phyloP scores from a whole-genome alignment of 306 rosid species.

The Morella rubra region DNA sequence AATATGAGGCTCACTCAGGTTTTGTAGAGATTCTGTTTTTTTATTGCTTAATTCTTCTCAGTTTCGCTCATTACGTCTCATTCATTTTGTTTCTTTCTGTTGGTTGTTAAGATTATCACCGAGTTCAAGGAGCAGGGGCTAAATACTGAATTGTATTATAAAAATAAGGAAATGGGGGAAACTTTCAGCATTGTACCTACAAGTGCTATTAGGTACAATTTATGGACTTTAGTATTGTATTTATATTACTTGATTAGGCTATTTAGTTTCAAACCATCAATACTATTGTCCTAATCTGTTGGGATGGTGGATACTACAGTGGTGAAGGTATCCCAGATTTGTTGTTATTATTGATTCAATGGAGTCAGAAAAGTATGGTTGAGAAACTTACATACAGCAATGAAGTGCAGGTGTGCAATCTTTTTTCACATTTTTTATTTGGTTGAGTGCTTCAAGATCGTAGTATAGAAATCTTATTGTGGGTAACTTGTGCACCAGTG shows the following conservation, averaged over 20 bases:
- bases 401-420: conserved; percentile 76
- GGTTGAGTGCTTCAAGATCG: conserved; percentile 23
- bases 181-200: conserved; percentile 94
- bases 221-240: conserved; percentile 5
- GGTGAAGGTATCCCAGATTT: conserved; percentile 97
- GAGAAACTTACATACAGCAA: conserved; percentile 82
- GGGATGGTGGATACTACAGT: conserved; percentile 42
- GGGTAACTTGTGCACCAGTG: conserved; percentile 57
- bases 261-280: background rate
- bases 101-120: conserved; percentile 58
- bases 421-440: conserved; percentile 17
- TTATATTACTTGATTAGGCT: background rate
- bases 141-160: conserved; percentile 80
- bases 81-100: conserved; percentile 24
- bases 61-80: conserved; percentile 6
- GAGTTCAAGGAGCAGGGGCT: conserved; percentile 87
- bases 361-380: conserved; percentile 92
- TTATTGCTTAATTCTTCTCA: background rate
- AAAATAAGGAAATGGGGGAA: conserved; percentile 92
- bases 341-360: conserved; percentile 74
- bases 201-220: conserved; percentile 82
- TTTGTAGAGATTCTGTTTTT: conserved; percentile 16
- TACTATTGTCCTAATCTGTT: conserved; percentile 29
- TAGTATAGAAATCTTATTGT: conserved; percentile 35
- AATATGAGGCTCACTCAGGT: conserved; percentile 84